Base-by-base conservation (phyloP, 495 filamentous ascomycete genomes). In the Penicillium tannophilum region DNA sequence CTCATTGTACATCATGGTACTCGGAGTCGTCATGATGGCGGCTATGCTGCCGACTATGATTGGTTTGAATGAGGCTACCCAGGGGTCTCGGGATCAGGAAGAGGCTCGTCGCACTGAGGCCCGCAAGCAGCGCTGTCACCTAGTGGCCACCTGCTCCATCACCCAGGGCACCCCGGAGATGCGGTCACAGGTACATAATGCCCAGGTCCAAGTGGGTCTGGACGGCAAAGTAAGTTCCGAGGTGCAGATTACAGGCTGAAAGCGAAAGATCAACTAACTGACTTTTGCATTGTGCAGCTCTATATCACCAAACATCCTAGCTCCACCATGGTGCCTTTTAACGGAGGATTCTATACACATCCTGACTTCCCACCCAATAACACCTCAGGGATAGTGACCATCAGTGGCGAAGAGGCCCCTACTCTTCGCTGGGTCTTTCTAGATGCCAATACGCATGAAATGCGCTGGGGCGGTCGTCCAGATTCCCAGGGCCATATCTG, bases 41-140 rank as follows among this genome's bases (percentile, higher is more conserved):
- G 54, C 67, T n/a, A 70, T 70, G 69, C 24, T 72, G 56, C 69
- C 69, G 8, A 72, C 67, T 19, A 67, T 70, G 58, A 64, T 64
- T 28, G 67, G 69, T 2, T 50, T 72, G 8, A 72, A 67, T 48
- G 66, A 72, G 52, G 66, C 69, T 11, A 61, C 60, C 17, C 56
- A 67, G 26, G 59, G 58, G 26, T 54, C 52, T 10, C 62, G 61
- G 1, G 61, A 72, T n/a, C 60, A 63, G 10, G 66, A 72, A 31
- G 62, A 67, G 12, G 60, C 52, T 31, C 63, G 66, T 30, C 49
- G 57, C 30, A 51, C 59, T 17, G 44, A 56, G n/a, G 52, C 54
- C 4, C 66, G 68, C 59, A 71, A 67, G 52, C 49, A 56, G 36
- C 66, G 62, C 43, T 53, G 33, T 31, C 66, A 71, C 16, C 51